Base-by-base conservation (phyloP, 2,329 filamentous ascomycete genomes). In the Colletotrichum liaoningense region DNA sequence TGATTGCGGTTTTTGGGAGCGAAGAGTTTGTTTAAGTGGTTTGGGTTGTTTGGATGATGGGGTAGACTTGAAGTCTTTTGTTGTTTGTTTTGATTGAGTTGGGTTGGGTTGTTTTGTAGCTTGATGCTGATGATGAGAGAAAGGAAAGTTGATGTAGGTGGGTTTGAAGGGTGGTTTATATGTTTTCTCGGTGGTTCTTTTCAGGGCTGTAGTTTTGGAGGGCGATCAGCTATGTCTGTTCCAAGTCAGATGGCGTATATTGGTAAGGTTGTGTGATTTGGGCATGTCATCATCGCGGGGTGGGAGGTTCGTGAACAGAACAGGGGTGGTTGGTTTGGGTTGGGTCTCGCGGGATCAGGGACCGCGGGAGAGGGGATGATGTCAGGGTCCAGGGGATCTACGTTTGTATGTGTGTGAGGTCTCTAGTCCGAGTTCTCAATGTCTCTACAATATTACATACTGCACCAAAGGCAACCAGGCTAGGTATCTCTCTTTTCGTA, bases 1-100 rank as follows among this genome's bases (percentile, higher is more conserved):
- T 84, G 52, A 76, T 82, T 77, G 38, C 57, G 59, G 67, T 69
- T 64, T 59, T 33, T 49, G 1, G 33, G 42, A 33, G 12, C 19
- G 52, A 6, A 8, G 28, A 9, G 9, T 33, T 33, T 33, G 28
- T 56, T 54, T 4, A 22, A 14, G 16, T 54, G 16, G 33, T 52
- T 67, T 63, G 62, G 38, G 67, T 65, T 73, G 54, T 62, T 67
- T 72, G 38, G 26, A 52, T 38, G 5, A 3, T 42, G 38, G 16
- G 6, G 38, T 54, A 60, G n/a, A 14, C 59, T 49, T 72, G 24
- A 65, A 62, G 56, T 12, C 68, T 33, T 35, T 60, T 66, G 55
- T 3, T 69, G 24, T 19, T 55, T 73, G 62, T 56, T 33, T 33
- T 67, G 46, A 28, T 74, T 28, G 56, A 42, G 33, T 24, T 59